Conservation (phyloP, 805 yeast species). For the Helenozyma baotianmanensis region DNA sequence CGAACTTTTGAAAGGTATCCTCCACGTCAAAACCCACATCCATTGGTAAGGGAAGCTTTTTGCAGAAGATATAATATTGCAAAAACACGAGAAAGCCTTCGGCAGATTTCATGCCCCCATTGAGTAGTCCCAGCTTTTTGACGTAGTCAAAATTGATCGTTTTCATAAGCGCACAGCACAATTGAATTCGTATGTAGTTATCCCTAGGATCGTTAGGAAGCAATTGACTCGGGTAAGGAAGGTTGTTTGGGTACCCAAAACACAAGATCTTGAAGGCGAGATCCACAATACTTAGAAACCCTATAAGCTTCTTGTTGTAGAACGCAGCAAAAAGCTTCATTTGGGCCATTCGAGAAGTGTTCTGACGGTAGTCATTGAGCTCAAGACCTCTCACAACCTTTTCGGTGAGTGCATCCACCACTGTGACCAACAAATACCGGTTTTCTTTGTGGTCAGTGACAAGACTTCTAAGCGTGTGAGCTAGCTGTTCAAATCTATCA, state of each 20-base stretch:
- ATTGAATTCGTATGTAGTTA: conserved; percentile 67
- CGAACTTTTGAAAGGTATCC: conserved; percentile 34
- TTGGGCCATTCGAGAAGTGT: conserved; percentile 59
- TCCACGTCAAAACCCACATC: conserved; percentile 55
- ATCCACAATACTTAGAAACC: conserved; percentile 43
- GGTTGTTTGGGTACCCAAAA: conserved; percentile 59
- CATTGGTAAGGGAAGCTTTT: conserved; percentile 56
- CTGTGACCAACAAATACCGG: conserved; percentile 37
- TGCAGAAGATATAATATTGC: conserved; percentile 67
- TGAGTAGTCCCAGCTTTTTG: conserved; percentile 3
- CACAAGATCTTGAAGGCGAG: conserved; percentile 54
- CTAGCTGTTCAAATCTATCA: conserved; percentile 49
- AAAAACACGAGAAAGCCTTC: conserved; percentile 50
- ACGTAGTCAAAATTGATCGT: conserved; percentile 13
- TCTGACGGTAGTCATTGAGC: conserved; percentile 50
- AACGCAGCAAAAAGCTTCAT: conserved; percentile 58
- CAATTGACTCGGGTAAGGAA: conserved; percentile 46
- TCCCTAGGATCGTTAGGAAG: conserved; percentile 56
- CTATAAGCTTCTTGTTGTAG: conserved; percentile 44
- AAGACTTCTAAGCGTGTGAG: conserved; percentile 37
- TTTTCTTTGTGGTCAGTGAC: conserved; percentile 20
- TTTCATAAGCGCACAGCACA: conserved; percentile 33
- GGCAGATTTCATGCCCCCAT: conserved; percentile 12
- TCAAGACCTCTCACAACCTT: conserved; percentile 64
- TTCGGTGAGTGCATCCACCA: conserved; percentile 64